Conservation (phyloP, 495 filamentous ascomycete species). For the Annulohypoxylon nitens region DNA sequence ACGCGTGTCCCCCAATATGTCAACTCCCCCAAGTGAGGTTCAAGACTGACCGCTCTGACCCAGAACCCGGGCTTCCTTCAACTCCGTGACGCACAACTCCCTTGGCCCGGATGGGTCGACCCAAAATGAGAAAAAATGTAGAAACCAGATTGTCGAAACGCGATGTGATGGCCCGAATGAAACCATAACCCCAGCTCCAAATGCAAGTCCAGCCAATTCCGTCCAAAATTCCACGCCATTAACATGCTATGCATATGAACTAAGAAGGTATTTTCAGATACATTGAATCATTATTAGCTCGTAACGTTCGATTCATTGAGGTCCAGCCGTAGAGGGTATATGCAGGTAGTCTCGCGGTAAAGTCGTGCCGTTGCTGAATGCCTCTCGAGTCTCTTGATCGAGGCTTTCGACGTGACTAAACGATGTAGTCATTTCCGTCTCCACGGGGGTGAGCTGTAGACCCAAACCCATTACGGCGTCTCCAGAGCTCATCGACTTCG, state of each 20-base stretch:
- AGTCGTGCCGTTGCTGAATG: conserved; percentile 32
- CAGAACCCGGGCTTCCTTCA: conserved; percentile 32
- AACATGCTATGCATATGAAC: conserved; percentile 36
- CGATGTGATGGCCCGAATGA: conserved; percentile 36
- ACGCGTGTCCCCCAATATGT: conserved; percentile 46
- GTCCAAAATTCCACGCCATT: conserved; percentile 33
- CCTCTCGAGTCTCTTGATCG: conserved; percentile 29
- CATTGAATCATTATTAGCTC: conserved; percentile 24
- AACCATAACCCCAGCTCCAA: conserved; percentile 33
- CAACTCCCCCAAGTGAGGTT: conserved; percentile 29
- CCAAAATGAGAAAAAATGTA: conserved; percentile 11
- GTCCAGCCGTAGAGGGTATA: conserved; percentile 16
- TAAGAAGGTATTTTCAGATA: conserved; percentile 21
- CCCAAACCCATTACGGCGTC: conserved; percentile 54
- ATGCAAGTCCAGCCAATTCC: conserved; percentile 37
- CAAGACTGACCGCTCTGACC: conserved; percentile 39
- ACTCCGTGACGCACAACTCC: conserved; percentile 37
- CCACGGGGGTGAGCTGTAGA: conserved; percentile 57
- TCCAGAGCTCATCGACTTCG: conserved; percentile 57
- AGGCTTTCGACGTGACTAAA: conserved; percentile 31
- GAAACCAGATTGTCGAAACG: conserved; percentile 27
- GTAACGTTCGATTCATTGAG: conserved; percentile 31
- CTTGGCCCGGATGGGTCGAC: conserved; percentile 44
- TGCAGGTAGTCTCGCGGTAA: conserved; percentile 36
- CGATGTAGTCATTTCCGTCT: conserved; percentile 48